phyloP scores from a whole-genome alignment of 805 yeast species.

The Jamesozyma jinghongensis region DNA sequence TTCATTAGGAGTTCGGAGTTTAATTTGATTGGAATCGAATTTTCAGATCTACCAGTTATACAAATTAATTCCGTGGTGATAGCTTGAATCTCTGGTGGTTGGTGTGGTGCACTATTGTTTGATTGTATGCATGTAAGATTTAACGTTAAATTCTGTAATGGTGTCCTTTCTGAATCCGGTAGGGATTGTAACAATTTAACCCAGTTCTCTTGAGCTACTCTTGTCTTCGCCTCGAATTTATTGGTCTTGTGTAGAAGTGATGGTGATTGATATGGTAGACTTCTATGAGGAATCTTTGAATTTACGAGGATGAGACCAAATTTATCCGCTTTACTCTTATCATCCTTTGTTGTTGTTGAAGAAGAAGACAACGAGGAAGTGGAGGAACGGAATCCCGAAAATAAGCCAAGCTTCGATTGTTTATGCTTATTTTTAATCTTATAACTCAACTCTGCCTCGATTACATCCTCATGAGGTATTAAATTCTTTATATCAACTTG shows the following conservation, averaged over 20 bases:
- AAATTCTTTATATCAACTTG: slow-evolving; percentile 3
- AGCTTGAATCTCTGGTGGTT: slow-evolving; percentile 24
- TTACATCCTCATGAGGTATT: slow-evolving; percentile 2
- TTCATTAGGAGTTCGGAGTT: slow-evolving; percentile 26
- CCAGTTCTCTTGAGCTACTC: slow-evolving; percentile 27
- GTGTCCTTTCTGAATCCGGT: slow-evolving; percentile 19
- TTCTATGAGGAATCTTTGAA: slow-evolving; percentile 24
- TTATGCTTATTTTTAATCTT: slow-evolving; percentile 7
- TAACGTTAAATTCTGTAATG: slow-evolving; percentile 20
- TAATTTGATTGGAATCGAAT: slow-evolving; percentile 33
- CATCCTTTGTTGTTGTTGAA: background rate
- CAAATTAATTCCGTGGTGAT: slow-evolving; percentile 24
- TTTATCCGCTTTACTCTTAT: slow-evolving; percentile 7
- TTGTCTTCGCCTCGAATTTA: slow-evolving; percentile 21
- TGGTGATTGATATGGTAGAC: slow-evolving; percentile 31
- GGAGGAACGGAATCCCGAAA: slow-evolving; percentile 4
- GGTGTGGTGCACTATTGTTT: slow-evolving; percentile 13
- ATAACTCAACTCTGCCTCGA: slow-evolving; percentile 15
- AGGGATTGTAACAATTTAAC: slow-evolving; percentile 16
- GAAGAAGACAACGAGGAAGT: background rate
- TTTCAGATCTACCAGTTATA: slow-evolving; percentile 27
- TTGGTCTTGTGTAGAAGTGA: slow-evolving; percentile 28
- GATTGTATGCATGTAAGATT: slow-evolving; percentile 26
- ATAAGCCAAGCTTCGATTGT: slow-evolving; percentile 2
- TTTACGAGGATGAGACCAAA: slow-evolving; percentile 25